Conservation (phyloP, 1,284 basidiomycete species). For the Peniophora sp. region DNA sequence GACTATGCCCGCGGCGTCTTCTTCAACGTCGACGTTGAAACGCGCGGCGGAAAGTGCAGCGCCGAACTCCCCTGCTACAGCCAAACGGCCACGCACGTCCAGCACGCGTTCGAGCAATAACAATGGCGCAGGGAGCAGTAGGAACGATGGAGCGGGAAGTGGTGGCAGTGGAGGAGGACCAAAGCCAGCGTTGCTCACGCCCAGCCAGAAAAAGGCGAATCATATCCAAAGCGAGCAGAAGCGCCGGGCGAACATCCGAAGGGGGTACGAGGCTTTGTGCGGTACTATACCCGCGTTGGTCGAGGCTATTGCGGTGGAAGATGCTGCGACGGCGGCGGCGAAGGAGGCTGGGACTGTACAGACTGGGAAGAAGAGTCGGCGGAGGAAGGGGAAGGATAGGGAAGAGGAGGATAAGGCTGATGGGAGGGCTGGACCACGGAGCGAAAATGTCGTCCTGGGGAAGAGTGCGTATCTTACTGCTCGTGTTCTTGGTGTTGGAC, state of each 20-base stretch:
- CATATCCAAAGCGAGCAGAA: conserved; percentile 90
- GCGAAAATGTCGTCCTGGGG: conserved; percentile 77
- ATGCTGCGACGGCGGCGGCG: conserved; percentile 30
- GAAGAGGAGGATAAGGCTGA: conserved; percentile 58
- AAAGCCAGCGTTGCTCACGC: conserved; percentile 26
- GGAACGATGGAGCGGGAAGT: background rate
- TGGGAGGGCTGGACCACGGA: conserved; percentile 75
- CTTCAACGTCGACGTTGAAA: conserved; percentile 8
- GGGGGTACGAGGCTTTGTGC: conserved; percentile 82
- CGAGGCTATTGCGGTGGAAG: conserved; percentile 66
- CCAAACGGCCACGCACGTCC: conserved; percentile 4
- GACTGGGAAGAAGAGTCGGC: conserved; percentile 23
- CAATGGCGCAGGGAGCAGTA: too few species aligned
- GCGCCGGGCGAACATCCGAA: conserved; percentile 82
- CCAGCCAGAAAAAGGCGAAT: conserved; percentile 86
- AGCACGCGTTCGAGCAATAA: background rate
- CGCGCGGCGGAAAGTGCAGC: background rate
- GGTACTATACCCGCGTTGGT: conserved; percentile 71
- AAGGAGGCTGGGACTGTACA: conserved; percentile 5
- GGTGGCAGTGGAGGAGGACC: background rate
- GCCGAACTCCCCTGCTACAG: conserved; percentile 6
- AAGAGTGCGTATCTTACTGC: conserved; percentile 55
- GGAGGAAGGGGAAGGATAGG: conserved; percentile 11
- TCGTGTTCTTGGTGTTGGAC: conserved; percentile 5
- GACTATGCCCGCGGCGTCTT: conserved; percentile 5